Conservation (phyloP, 805 yeast species). For the Candida vaughaniae region DNA sequence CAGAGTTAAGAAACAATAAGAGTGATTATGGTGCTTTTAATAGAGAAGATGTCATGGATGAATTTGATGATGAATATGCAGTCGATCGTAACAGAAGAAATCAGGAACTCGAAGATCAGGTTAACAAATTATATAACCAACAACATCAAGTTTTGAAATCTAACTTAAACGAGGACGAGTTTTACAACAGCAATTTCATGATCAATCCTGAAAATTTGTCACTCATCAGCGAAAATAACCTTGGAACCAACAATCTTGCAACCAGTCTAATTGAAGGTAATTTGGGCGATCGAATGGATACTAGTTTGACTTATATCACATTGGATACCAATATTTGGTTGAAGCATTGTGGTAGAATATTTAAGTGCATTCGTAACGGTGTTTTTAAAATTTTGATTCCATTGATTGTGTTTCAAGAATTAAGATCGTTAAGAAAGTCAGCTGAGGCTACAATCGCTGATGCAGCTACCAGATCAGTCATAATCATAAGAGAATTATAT, state of each 20-base stretch:
- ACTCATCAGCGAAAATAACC: slow-evolving; percentile 11
- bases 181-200: slow-evolving; percentile 21
- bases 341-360: slow-evolving; percentile 75
- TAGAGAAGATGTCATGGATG: slow-evolving; percentile 9
- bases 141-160: slow-evolving; percentile 19
- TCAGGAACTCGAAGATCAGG: slow-evolving; percentile 12
- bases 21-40: slow-evolving; percentile 1
- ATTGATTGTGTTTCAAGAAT: slow-evolving; percentile 73
- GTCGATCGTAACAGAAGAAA: slow-evolving; percentile 18
- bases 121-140: slow-evolving; percentile 18
- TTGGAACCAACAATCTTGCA: slow-evolving; percentile 1
- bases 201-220: slow-evolving; percentile 19
- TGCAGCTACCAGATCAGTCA: slow-evolving; percentile 78
- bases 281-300: slow-evolving; percentile 58
- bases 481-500: slow-evolving; percentile 66
- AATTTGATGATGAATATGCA: slow-evolving; percentile 22
- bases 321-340: slow-evolving; percentile 81
- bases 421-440: slow-evolving; percentile 67
- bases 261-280: slow-evolving; percentile 39
- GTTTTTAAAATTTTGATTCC: slow-evolving; percentile 66
- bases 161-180: slow-evolving; percentile 19
- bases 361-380: slow-evolving; percentile 61
- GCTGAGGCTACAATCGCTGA: slow-evolving; percentile 73
- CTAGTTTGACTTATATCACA: slow-evolving; percentile 54
- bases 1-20: not conserved